Base-by-base conservation (phyloP, 2,329 filamentous ascomycete species). In the Dryadomyces quercus-mongolicae region DNA sequence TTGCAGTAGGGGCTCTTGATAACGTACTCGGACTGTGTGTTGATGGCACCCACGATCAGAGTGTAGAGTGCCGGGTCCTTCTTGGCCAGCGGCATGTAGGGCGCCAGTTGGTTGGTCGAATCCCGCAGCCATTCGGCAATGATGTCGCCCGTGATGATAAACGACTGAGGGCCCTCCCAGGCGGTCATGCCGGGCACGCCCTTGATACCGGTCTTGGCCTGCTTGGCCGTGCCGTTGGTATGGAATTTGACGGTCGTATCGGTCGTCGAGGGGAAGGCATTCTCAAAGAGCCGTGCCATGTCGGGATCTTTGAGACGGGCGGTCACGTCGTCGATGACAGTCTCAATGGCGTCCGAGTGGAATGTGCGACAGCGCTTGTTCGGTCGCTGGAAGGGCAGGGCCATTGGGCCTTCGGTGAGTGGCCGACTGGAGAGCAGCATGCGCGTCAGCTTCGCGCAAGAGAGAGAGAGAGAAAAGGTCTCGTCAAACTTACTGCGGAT, bases 1-100 rank as follows among this genome's bases (percentile, higher is more conserved):
- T 98, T 97, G 76, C 93, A 98, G 71, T 97, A 98, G 0, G 93
- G 93, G 1, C 87, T 90, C 63, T 88, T 82, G 58, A 97, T 95
- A 45, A 98, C 88, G 64, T 90, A 97, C 68, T 97, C 92, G 16
- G 88, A 80, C 70, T 98, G 93, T 43, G 61, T 62, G 59, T 62
- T 61, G 58, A 62, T 58, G 46, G 61, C 61, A 31, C 61, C 61
- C 20, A 61, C 55, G 46, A 62, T 60, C 36, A 62, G 54, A 25
- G 80, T 84, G 65, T 85, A 82, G 51, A 98, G 84, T 45, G 77
- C 78, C 43, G 81, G 79, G 64, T 97, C 91, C 59, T 88, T 88
- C 63, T 83, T 88, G 2, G 91, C 86, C 22, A 98, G 74, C 0
- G 80, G 73, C 65, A 96, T 92, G 65, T 98, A 98, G 53, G 93